Percentiles rank a stretch among this genome's conserved stretches.
Evolutionary conservation across 2,329 filamentous ascomycete genomes (phyloP).

Genomic region (Piedraia hortae): DNA sequence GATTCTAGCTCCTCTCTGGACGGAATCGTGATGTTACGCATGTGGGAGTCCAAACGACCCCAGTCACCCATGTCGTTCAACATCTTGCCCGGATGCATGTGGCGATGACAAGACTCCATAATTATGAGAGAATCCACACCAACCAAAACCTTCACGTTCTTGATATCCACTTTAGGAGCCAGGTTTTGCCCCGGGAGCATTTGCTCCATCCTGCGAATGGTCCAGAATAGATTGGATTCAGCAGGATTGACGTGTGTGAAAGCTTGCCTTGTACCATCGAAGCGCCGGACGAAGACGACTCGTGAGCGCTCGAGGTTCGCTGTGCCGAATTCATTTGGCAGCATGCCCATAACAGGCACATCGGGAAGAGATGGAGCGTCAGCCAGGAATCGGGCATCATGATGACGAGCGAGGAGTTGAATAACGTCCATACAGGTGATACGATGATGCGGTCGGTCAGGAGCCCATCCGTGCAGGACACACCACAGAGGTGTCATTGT

Average conservation of each 20-base stretch:
- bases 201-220: no score
- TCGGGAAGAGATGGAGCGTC: constrained; percentile 7
- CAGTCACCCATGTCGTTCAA: no score
- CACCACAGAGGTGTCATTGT: constrained; percentile 22
- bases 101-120: no score
- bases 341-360: constrained; percentile 23
- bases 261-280: constrained; percentile 1
- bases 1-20: no score
- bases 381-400: constrained; percentile 16
- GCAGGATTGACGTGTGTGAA: constrained; percentile 2
- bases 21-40: no score
- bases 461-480: constrained; percentile 29
- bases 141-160: no score
- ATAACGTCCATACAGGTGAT: constrained; percentile 23
- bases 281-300: constrained; percentile 1
- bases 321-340: constrained; percentile 23
- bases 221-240: no score
- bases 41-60: no score
- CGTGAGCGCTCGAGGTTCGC: constrained; percentile 23
- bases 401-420: constrained; percentile 30
- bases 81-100: no score
- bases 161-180: no score
- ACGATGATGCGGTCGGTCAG: constrained; percentile 11
- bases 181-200: no score
- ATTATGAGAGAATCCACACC: no score